Conservation (phyloP, 495 filamentous ascomycete species). For the Tuber brumale region DNA sequence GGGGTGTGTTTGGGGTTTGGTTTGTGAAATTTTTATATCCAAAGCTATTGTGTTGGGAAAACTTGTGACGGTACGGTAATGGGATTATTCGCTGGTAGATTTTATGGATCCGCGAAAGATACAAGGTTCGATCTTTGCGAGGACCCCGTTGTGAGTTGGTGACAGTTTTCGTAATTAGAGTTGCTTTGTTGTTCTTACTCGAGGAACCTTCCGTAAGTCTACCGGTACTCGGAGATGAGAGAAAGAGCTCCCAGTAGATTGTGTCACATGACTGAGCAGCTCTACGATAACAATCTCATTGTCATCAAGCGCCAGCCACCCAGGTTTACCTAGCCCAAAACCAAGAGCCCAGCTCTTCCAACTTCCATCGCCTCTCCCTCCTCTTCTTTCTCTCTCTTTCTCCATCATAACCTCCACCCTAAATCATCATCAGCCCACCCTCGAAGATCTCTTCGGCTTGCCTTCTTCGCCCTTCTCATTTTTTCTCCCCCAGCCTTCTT, state of each 20-base stretch:
- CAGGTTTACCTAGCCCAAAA: slow-evolving; percentile 30
- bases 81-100: not conserved
- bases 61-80: not conserved
- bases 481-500: slow-evolving; percentile 26
- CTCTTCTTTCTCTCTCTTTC: slow-evolving; percentile 30
- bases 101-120: not conserved
- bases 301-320: slow-evolving; percentile 28
- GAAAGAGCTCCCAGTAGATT: not conserved
- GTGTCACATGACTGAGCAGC: not conserved
- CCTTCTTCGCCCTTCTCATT: slow-evolving; percentile 20
- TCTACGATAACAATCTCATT: not conserved
- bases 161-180: not conserved
- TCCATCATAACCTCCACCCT: slow-evolving; percentile 28
- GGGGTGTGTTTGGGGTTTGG: not conserved
- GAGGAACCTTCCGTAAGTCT: not conserved
- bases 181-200: not conserved
- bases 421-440: slow-evolving; percentile 25
- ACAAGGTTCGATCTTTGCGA: not conserved
- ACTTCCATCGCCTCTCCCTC: slow-evolving; percentile 27
- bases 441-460: slow-evolving; percentile 2
- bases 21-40: not conserved
- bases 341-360: slow-evolving; percentile 12
- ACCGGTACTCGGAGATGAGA: not conserved
- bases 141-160: not conserved
- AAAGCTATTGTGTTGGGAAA: not conserved